Conservation (phyloP, 345 rosid species). For the Eutrema yunnanense region DNA sequence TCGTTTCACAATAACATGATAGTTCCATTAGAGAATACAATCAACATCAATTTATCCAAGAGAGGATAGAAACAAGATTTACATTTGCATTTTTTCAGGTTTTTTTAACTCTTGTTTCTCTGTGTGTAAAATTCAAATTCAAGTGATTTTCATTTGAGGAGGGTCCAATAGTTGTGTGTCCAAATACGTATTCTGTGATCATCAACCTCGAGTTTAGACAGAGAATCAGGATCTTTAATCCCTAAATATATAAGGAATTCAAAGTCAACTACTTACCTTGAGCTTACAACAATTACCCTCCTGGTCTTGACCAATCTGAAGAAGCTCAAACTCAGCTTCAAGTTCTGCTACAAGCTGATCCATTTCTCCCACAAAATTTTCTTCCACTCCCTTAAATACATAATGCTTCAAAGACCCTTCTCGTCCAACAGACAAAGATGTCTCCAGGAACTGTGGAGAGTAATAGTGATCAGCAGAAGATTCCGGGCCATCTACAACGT, state of each 20-base stretch:
- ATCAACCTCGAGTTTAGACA: not conserved
- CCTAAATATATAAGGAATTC: not conserved
- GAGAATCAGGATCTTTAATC: not conserved
- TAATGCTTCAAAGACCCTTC: conserved; percentile 31
- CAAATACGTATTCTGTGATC: too few relatives aligned
- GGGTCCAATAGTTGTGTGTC: too few relatives aligned
- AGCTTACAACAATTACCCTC: conserved; percentile 13
- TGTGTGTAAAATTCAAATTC: not conserved
- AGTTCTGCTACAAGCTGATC: conserved; percentile 71
- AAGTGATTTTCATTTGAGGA: not conserved
- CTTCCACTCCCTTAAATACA: conserved; percentile 20
- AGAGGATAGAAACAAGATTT: not conserved
- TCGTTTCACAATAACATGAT: not conserved
- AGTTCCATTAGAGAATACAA: not conserved
- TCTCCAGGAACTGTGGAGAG: conserved; percentile 20
- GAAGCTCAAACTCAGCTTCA: conserved; percentile 54
- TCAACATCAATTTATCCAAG: not conserved
- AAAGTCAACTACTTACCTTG: conserved; percentile 29
- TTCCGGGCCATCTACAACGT: conserved; percentile 25
- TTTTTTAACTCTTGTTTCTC: not conserved
- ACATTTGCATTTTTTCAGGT: not conserved
- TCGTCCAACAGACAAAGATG: conserved; percentile 13
- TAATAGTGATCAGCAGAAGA: conserved; percentile 24
- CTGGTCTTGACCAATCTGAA: conserved; percentile 48
- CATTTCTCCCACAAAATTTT: conserved; percentile 42